These are phyloP conservation scores for Phytophthora tentaculata DNA, from an alignment of 352 stramenopile species.

Conservation along the genomic window DNA sequence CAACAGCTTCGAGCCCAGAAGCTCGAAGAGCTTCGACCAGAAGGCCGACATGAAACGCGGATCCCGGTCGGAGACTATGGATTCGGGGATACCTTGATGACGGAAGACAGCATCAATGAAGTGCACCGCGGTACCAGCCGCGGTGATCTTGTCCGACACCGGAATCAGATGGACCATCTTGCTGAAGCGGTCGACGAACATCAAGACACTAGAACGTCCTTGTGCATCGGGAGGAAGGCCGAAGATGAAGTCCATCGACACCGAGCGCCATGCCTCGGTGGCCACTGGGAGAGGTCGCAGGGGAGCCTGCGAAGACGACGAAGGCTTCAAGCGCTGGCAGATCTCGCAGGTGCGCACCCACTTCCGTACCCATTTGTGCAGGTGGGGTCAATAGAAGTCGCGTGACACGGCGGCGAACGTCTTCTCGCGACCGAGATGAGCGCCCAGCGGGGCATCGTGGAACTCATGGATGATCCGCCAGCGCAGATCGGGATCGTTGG, in stretches of 20 bases:
- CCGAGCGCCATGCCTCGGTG: not conserved
- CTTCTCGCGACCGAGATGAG: not conserved
- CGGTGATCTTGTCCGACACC: not conserved
- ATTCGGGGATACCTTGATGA: not conserved
- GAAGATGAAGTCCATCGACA: constrained; percentile 2
- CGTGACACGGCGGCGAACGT: not conserved
- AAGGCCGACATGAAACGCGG: not conserved
- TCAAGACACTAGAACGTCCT: not conserved
- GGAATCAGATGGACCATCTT: constrained; percentile 1
- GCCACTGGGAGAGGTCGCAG: not conserved
- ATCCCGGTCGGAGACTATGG: not conserved
- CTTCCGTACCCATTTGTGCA: constrained; percentile 2
- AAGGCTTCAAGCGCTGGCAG: not conserved
- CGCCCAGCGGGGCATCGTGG: not conserved
- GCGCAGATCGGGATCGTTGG: not conserved
- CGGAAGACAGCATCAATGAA: not conserved
- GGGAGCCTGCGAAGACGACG: not conserved
- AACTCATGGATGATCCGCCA: not conserved
- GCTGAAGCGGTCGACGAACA: not conserved
- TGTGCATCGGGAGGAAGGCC: not conserved
- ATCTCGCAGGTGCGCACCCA: not conserved
- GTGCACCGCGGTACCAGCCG: not conserved
- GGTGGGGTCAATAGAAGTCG: not conserved
- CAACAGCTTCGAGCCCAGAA: not conserved
- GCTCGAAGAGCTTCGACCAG: not conserved